These are phyloP conservation scores for Paratinospora sagittata DNA, from an alignment of 164 flowering plant genomes.

Conservation along the genomic window DNA sequence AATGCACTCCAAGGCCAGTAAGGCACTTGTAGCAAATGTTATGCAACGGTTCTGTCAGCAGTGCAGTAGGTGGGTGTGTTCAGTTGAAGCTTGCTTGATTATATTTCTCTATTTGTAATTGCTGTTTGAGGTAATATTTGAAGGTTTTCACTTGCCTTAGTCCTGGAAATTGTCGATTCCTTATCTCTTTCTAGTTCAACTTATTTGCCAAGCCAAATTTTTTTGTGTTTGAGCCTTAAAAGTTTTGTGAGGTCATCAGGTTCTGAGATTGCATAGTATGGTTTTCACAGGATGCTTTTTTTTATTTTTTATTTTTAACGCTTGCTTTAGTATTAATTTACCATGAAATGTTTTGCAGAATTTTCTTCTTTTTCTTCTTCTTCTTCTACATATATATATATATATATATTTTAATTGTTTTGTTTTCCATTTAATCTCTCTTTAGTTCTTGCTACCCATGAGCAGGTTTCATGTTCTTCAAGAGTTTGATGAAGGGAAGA, in stretches of 20 bases:
- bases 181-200: background rate
- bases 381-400: too few relatives aligned
- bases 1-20: slow-evolving; percentile 74
- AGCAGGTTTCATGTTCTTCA: slow-evolving; percentile 89
- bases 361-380: too few relatives aligned
- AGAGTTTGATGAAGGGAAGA: slow-evolving; percentile 95
- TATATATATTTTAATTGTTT: background rate
- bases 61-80: slow-evolving; percentile 76
- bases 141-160: background rate
- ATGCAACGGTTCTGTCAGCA: slow-evolving; percentile 98
- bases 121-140: background rate
- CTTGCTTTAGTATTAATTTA: too few relatives aligned
- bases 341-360: too few relatives aligned
- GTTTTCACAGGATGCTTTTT: too few relatives aligned
- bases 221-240: background rate
- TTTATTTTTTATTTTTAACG: too few relatives aligned
- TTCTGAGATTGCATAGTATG: background rate
- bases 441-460: slow-evolving; percentile 4
- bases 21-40: slow-evolving; percentile 65
- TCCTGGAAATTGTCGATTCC: background rate
- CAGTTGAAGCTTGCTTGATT: background rate
- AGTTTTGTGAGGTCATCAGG: background rate
- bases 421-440: background rate
- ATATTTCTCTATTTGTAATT: background rate
- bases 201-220: too few relatives aligned